These are phyloP conservation scores for Solanum infundibuliforme DNA, from an alignment of 257 asterid genomes.

Conservation along the genomic window DNA sequence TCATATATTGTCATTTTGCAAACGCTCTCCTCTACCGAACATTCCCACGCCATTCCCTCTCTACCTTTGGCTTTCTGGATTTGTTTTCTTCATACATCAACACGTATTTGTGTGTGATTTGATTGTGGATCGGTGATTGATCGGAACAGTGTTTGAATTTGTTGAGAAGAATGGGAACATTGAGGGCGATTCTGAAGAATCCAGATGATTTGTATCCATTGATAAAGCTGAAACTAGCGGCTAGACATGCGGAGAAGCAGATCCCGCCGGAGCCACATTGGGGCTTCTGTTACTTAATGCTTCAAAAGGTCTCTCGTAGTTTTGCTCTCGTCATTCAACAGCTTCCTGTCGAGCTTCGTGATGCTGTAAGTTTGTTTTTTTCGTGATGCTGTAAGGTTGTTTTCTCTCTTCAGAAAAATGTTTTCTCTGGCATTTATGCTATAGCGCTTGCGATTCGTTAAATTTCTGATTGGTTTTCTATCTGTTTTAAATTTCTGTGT, in stretches of 20 bases:
- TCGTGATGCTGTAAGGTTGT: conserved; percentile 70
- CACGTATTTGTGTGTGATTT: neutral
- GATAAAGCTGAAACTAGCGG: conserved; percentile 70
- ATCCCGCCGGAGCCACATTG: conserved; percentile 89
- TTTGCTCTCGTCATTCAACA: conserved; percentile 86
- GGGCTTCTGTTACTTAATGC: conserved; percentile 88
- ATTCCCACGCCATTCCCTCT: neutral
- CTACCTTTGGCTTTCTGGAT: neutral
- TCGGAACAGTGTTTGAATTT: neutral
- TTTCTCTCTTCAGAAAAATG: neutral
- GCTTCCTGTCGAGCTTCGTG: conserved; percentile 88
- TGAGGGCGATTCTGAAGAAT: conserved; percentile 65
- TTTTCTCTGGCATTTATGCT: neutral
- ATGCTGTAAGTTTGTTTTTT: conserved; percentile 46
- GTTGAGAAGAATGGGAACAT: conserved; percentile 43
- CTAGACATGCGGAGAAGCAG: conserved; percentile 69
- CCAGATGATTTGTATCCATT: conserved; percentile 84
- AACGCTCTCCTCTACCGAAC: neutral
- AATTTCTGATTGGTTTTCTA: neutral
- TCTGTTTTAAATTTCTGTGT: neutral
- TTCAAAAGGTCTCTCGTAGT: conserved; percentile 85
- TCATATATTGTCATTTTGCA: neutral
- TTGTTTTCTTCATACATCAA: neutral
- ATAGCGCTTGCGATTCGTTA: neutral
- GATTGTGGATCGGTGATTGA: neutral